A percentile compares a stretch with the other conserved stretches of the same genome.
Evolutionary conservation across 2,329 filamentous ascomycete genomes (phyloP).

Genomic region (Cladorrhinum sp.): DNA sequence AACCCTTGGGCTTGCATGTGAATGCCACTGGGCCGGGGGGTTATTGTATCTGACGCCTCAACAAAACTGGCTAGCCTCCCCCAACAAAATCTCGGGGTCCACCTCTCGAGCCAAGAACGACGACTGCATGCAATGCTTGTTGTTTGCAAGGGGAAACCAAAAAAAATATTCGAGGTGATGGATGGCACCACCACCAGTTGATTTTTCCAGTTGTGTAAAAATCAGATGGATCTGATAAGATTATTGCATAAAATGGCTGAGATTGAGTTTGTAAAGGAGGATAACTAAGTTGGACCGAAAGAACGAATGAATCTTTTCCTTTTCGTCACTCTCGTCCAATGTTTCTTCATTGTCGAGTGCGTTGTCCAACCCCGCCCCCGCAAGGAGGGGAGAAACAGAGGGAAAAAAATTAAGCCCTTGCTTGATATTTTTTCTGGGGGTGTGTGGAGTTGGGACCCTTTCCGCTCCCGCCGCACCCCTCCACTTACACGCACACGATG

Average conservation of each 20-base stretch:
- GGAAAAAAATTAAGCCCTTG: background rate
- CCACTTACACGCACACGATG: background rate
- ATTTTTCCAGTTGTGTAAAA: background rate
- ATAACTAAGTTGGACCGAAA: too few species aligned
- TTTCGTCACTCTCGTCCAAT: background rate
- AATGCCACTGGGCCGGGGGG: background rate
- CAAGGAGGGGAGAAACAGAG: background rate
- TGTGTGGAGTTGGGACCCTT: too few species aligned
- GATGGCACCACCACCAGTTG: background rate
- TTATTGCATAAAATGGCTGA: too few species aligned
- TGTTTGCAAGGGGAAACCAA: background rate
- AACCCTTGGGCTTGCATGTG: background rate
- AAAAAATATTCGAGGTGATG: background rate
- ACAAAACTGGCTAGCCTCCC: slow-evolving; percentile 20
- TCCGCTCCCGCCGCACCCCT: background rate
- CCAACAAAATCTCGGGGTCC: slow-evolving; percentile 14
- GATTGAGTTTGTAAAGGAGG: too few species aligned
- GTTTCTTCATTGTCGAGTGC: background rate
- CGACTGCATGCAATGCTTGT: background rate
- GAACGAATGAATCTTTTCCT: too few species aligned
- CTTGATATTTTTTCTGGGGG: background rate
- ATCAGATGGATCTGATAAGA: background rate
- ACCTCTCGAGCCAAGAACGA: slow-evolving; percentile 3
- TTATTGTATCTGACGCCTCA: slow-evolving; percentile 12
- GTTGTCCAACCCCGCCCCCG: background rate